Conservation (phyloP, 176 grass and related monocot genomes). For the Raddia guianensis region DNA sequence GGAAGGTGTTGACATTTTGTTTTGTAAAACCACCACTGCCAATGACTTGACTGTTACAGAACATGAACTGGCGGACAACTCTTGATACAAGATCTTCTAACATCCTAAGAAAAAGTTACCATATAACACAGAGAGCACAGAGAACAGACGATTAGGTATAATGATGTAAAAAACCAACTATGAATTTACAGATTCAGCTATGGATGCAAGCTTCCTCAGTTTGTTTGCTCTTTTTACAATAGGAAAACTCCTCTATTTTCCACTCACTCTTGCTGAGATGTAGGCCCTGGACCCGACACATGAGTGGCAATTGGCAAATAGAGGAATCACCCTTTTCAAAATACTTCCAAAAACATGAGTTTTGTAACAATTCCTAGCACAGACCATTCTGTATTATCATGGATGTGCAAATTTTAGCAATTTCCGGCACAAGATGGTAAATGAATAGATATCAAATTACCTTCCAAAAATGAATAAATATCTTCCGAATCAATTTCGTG, state of each 20-base stretch:
- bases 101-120: neutral
- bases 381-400: neutral
- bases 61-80: neutral
- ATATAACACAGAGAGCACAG: neutral
- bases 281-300: too few species aligned
- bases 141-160: too few species aligned
- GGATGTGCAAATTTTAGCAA: neutral
- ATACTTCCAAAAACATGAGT: neutral
- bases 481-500: neutral
- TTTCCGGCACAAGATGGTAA: neutral
- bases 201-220: neutral
- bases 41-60: neutral
- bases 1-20: slow-evolving; percentile 10
- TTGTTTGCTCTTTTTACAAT: neutral
- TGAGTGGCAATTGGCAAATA: too few species aligned
- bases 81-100: neutral
- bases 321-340: neutral
- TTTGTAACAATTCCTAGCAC: neutral
- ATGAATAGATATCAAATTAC: neutral
- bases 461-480: neutral
- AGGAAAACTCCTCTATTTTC: too few species aligned
- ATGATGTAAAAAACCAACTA: neutral
- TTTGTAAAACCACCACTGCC: neutral
- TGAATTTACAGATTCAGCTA: neutral
- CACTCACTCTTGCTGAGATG: too few species aligned